phyloP scores from a whole-genome alignment of 495 filamentous ascomycete species.

The Immersiella caudata region DNA sequence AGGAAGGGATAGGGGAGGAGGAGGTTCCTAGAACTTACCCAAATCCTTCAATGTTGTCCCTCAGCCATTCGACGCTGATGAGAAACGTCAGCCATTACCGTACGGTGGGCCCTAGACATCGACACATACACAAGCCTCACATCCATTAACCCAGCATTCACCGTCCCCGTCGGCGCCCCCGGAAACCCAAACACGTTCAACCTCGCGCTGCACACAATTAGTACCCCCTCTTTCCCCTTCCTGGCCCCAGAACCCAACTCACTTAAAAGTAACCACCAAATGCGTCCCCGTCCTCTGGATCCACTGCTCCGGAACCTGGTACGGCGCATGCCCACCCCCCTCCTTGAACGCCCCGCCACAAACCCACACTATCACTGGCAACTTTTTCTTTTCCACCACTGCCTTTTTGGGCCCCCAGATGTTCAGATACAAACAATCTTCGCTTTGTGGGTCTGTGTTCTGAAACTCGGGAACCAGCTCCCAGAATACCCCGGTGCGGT shows the following conservation, averaged over 20 bases:
- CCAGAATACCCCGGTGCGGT: slow-evolving; percentile 9
- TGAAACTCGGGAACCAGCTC: slow-evolving; percentile 9
- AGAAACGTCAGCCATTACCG: too few relatives aligned
- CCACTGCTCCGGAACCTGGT: slow-evolving; percentile 36
- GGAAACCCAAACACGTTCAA: slow-evolving; percentile 65
- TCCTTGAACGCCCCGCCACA: slow-evolving; percentile 31
- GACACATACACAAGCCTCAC: slow-evolving; percentile 50
- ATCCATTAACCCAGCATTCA: slow-evolving; percentile 57
- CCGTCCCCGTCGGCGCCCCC: slow-evolving; percentile 20
- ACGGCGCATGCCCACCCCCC: slow-evolving; percentile 1
- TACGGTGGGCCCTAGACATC: too few relatives aligned
- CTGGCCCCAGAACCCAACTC: slow-evolving; percentile 23
- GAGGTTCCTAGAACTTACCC: background rate
- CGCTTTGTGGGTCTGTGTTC: slow-evolving; percentile 31
- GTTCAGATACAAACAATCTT: slow-evolving; percentile 60
- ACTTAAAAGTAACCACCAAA: slow-evolving; percentile 63
- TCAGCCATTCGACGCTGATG: background rate
- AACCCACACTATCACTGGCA: slow-evolving; percentile 33
- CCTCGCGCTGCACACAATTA: slow-evolving; percentile 34
- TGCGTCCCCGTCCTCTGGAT: slow-evolving; percentile 38
- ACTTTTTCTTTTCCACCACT: background rate
- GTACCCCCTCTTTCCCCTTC: background rate
- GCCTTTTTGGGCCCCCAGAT: slow-evolving; percentile 45
- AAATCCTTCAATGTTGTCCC: background rate
- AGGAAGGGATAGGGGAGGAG: background rate